Evolutionary conservation across 441 rosid species (phyloP).

Genomic region (Jatropha podagrica): DNA sequence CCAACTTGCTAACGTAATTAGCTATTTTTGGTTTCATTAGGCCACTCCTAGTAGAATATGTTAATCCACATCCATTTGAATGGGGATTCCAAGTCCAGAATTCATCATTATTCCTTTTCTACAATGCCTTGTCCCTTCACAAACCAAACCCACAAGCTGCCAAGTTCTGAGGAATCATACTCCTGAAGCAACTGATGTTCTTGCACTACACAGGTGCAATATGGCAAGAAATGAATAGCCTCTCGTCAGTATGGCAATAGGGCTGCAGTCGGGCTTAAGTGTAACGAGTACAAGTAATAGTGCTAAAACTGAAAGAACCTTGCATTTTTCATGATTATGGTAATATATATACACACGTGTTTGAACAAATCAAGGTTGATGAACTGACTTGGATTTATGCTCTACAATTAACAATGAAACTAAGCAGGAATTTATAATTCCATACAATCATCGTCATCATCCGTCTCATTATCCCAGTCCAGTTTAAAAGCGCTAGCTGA

Average conservation of each 20-base stretch:
- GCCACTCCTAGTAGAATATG: too few species aligned
- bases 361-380: not conserved
- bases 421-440: conserved; percentile 35
- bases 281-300: not conserved
- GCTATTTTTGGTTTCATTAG: not conserved
- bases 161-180: not conserved
- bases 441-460: conserved; percentile 32
- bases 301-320: not conserved
- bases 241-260: not conserved
- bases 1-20: not conserved
- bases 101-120: not conserved
- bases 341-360: not conserved
- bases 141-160: not conserved
- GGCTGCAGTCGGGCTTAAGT: not conserved
- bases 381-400: not conserved
- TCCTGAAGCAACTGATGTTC: not conserved
- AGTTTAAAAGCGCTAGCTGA: conserved; percentile 63
- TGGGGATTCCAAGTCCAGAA: not conserved
- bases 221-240: not conserved
- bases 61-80: too few species aligned
- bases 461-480: conserved; percentile 72
- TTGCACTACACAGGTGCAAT: not conserved
- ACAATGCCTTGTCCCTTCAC: not conserved
- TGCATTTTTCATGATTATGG: not conserved
- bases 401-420: not conserved